Conservation (phyloP, 2,329 filamentous ascomycete species). For the Arthrobotrys sphaeroides region DNA sequence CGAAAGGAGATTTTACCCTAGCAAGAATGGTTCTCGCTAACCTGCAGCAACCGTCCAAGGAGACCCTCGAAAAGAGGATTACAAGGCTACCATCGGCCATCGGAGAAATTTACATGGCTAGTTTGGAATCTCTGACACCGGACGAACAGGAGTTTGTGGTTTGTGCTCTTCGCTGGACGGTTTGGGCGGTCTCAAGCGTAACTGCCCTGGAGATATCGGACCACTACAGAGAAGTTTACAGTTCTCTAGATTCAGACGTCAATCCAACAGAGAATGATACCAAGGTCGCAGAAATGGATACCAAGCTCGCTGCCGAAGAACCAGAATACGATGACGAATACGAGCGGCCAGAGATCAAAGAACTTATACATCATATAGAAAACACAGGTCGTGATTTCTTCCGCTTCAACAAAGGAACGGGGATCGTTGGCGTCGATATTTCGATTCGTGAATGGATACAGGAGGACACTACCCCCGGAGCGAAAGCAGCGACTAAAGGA, state of each 20-base stretch:
- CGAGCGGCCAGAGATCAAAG: conserved; percentile 30
- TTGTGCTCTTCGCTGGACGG: conserved; percentile 12
- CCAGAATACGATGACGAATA: too few species aligned
- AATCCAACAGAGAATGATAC: too few species aligned
- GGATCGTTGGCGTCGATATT: conserved; percentile 20
- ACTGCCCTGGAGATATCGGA: conserved; percentile 18
- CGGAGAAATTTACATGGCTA: conserved; percentile 38
- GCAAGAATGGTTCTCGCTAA: conserved; percentile 33
- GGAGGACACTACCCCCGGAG: too few species aligned
- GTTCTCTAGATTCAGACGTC: too few species aligned
- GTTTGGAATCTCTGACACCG: conserved; percentile 16
- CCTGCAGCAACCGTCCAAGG: conserved; percentile 35
- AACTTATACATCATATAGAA: conserved; percentile 22
- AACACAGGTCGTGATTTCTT: conserved; percentile 28
- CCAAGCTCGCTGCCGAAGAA: too few species aligned
- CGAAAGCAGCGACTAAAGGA: background rate
- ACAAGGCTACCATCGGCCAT: conserved; percentile 20
- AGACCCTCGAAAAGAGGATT: conserved; percentile 27
- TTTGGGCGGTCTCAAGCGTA: conserved; percentile 21
- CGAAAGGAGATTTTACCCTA: conserved; percentile 43
- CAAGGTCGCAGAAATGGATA: too few species aligned
- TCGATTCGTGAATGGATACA: conserved; percentile 38
- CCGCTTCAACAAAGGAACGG: conserved; percentile 4
- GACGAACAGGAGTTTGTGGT: conserved; percentile 29
- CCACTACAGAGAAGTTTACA: conserved; percentile 33